These are phyloP conservation scores for Boeremia lycopersici DNA, from an alignment of 2,329 filamentous ascomycete species.

Conservation along the genomic window DNA sequence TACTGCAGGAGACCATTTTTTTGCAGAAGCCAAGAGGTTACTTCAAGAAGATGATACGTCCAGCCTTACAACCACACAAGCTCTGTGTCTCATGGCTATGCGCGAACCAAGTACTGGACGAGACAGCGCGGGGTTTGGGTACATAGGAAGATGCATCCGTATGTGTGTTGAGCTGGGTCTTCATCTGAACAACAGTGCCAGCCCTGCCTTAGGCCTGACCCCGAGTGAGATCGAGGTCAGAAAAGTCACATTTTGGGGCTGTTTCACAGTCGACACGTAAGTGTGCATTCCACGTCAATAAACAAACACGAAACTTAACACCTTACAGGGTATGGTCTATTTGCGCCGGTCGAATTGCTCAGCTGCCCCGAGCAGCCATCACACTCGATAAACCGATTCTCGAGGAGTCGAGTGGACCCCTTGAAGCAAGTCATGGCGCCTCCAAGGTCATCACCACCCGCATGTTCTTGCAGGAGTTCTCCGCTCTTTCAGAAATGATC, in stretches of 20 bases:
- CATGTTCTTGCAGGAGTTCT: slow-evolving; percentile 60
- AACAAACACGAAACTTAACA: slow-evolving; percentile 1
- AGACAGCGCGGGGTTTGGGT: slow-evolving; percentile 75
- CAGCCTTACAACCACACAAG: slow-evolving; percentile 73
- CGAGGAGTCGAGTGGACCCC: slow-evolving; percentile 63
- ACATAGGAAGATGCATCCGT: slow-evolving; percentile 73
- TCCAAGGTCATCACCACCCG: slow-evolving; percentile 35
- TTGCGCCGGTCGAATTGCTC: slow-evolving; percentile 54
- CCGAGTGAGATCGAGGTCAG: slow-evolving; percentile 55
- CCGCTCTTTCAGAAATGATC: slow-evolving; percentile 74
- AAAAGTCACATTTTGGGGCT: slow-evolving; percentile 60
- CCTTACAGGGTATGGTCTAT: slow-evolving; percentile 51
- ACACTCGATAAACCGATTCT: slow-evolving; percentile 54
- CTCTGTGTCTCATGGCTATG: slow-evolving; percentile 76
- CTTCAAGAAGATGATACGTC: slow-evolving; percentile 65
- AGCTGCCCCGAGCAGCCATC: slow-evolving; percentile 56
- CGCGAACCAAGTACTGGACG: slow-evolving; percentile 74
- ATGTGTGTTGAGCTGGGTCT: slow-evolving; percentile 75
- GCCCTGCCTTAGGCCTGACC: slow-evolving; percentile 39
- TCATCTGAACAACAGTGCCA: slow-evolving; percentile 56
- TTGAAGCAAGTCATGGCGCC: slow-evolving; percentile 44
- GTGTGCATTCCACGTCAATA: slow-evolving; percentile 20
- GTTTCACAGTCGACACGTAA: slow-evolving; percentile 57
- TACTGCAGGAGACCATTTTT: slow-evolving; percentile 75
- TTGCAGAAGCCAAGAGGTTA: slow-evolving; percentile 69